Conservation (phyloP, 768 basidiomycete species). For the Trametes villosa region DNA sequence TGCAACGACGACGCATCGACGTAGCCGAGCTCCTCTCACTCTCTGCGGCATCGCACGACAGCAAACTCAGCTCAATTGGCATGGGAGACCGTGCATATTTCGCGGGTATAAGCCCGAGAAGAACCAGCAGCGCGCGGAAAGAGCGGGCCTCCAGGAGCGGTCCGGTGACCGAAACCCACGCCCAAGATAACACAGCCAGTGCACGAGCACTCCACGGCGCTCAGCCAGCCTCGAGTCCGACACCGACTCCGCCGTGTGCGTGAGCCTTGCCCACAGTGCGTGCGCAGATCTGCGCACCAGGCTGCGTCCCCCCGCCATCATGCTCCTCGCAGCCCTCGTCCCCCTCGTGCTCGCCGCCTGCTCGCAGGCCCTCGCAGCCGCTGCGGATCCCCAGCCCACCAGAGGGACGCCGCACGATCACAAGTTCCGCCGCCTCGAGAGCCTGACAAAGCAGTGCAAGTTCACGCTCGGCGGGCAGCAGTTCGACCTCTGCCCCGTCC, state of each 20-base stretch:
- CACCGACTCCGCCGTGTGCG: neutral
- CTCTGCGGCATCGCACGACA: too few species aligned
- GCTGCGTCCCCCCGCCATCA: slow-evolving; percentile 15
- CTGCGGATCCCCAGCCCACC: neutral
- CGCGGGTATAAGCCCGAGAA: slow-evolving; percentile 2
- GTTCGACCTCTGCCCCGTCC: slow-evolving; percentile 37
- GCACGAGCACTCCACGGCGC: slow-evolving; percentile 13
- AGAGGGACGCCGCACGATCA: neutral
- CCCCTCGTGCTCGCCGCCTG: slow-evolving; percentile 12
- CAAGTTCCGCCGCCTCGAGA: slow-evolving; percentile 6
- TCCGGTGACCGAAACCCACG: slow-evolving; percentile 19
- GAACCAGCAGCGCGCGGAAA: neutral
- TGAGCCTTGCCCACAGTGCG: neutral
- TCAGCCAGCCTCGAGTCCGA: slow-evolving; percentile 6
- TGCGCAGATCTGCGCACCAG: neutral
- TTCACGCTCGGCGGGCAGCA: slow-evolving; percentile 28
- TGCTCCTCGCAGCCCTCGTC: slow-evolving; percentile 13
- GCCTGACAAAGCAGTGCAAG: slow-evolving; percentile 30
- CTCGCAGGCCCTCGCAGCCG: neutral
- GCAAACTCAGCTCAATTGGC: too few species aligned
- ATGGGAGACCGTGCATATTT: too few species aligned
- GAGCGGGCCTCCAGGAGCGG: slow-evolving; percentile 14
- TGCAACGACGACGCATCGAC: too few species aligned
- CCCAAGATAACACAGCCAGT: slow-evolving; percentile 21
- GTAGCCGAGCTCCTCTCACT: too few species aligned